Percentiles rank a stretch among this genome's conserved stretches.
Conservation (phyloP, 176 grass and related monocot genomes). For the Eremochloa ophiuroides region DNA sequence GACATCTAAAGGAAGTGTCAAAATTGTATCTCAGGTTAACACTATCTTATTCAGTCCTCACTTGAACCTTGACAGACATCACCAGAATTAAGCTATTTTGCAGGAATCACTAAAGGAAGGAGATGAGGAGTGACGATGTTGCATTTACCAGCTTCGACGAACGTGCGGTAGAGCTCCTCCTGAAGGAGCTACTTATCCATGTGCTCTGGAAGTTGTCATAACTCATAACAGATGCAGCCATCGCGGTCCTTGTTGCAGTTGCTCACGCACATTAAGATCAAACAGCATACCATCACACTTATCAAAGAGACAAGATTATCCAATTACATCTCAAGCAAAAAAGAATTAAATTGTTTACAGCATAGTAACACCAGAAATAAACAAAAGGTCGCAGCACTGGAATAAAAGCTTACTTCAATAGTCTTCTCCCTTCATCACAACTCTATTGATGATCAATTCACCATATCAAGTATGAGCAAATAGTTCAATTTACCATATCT, state of each 20-base stretch:
- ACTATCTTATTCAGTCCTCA: not conserved
- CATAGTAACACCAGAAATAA: not conserved
- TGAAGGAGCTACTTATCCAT: constrained; percentile 79
- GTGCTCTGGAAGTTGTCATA: constrained; percentile 61
- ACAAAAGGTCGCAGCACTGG: constrained; percentile 12
- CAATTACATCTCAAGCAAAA: constrained; percentile 20
- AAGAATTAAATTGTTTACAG: not conserved
- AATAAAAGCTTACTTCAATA: constrained; percentile 70
- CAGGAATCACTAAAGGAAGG: not conserved
- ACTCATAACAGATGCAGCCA: constrained; percentile 51
- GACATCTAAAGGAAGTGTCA: not conserved
- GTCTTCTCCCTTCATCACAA: constrained; percentile 77
- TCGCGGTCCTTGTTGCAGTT: constrained; percentile 46
- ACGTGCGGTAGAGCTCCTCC: constrained; percentile 69
- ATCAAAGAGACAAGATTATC: constrained; percentile 18
- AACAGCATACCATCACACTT: constrained; percentile 79
- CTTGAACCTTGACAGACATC: not conserved
- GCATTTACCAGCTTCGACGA: constrained; percentile 68
- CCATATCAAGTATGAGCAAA: too few relatives aligned
- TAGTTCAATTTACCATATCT: too few relatives aligned
- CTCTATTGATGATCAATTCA: constrained; percentile 94
- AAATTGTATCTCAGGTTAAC: not conserved
- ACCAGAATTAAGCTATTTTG: not conserved
- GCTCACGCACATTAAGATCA: not conserved
- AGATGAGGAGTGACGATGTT: not conserved